Conservation (phyloP, 176 grass and related monocot genomes). For the Urochloa ruziziensis region DNA sequence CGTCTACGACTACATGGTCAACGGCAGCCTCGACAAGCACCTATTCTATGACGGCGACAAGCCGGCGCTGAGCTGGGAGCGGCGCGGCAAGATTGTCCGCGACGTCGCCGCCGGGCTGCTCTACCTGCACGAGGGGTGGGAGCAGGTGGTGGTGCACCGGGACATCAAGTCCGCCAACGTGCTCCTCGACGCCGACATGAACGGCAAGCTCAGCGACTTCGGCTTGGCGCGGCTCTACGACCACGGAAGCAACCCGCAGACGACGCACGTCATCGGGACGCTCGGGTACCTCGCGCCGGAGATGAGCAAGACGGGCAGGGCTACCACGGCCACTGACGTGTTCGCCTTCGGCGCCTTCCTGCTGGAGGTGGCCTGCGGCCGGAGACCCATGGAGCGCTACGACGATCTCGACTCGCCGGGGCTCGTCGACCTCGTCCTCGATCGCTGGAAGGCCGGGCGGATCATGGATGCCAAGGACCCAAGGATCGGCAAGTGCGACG, state of each 20-base stretch:
- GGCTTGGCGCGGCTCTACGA: conserved; percentile 74
- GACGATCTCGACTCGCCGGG: conserved; percentile 23
- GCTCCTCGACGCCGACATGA: conserved; percentile 69
- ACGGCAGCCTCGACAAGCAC: conserved; percentile 65
- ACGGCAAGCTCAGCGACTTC: conserved; percentile 83
- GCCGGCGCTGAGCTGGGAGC: conserved; percentile 51
- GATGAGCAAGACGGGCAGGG: conserved; percentile 74
- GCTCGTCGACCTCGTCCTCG: conserved; percentile 65
- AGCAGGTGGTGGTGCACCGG: conserved; percentile 88
- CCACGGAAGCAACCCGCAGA: conserved; percentile 52
- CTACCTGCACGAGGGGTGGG: conserved; percentile 88
- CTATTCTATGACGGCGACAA: conserved; percentile 32
- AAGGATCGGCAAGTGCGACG: conserved; percentile 41
- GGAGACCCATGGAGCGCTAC: conserved; percentile 38
- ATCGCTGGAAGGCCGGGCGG: conserved; percentile 51
- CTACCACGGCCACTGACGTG: conserved; percentile 62
- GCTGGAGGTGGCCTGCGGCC: conserved; percentile 59
- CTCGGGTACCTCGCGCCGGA: conserved; percentile 81
- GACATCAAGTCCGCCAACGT: conserved; percentile 89
- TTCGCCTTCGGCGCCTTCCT: conserved; percentile 73
- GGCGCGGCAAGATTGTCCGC: conserved; percentile 52
- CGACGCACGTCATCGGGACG: conserved; percentile 57
- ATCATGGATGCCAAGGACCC: conserved; percentile 46
- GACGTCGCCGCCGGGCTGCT: conserved; percentile 62
- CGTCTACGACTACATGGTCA: conserved; percentile 79